phyloP scores from a whole-genome alignment of 2,329 filamentous ascomycete species.

The Exophiala spinifera region DNA sequence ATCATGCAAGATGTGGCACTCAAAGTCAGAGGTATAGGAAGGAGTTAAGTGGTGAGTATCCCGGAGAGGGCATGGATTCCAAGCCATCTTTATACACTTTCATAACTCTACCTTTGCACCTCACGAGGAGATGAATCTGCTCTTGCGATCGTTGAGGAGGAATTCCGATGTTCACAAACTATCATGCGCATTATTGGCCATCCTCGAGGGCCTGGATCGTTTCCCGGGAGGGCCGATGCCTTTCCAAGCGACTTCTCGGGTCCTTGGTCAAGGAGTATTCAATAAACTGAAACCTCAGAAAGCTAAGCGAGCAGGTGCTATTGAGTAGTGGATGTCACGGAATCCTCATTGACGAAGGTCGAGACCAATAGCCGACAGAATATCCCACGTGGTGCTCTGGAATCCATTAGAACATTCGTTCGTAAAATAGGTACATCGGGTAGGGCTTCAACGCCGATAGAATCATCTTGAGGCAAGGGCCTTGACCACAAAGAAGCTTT shows the following conservation, averaged over 20 bases:
- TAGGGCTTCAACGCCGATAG: background rate
- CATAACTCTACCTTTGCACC: too few species aligned
- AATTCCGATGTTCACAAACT: background rate
- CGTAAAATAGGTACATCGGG: background rate
- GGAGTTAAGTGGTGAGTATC: too few species aligned
- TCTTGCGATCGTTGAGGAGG: background rate
- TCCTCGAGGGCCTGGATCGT: background rate
- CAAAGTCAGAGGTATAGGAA: too few species aligned
- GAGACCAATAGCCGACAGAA: too few species aligned
- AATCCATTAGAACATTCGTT: background rate
- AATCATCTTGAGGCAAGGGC: background rate
- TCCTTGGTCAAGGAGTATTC: background rate
- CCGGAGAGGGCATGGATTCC: too few species aligned
- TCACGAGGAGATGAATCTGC: too few species aligned
- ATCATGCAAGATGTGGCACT: background rate
- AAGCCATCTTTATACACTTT: too few species aligned
- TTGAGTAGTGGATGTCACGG: background rate
- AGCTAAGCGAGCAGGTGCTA: background rate
- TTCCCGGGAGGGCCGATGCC: background rate
- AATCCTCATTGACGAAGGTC: background rate
- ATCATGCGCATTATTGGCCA: background rate
- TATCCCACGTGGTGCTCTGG: background rate
- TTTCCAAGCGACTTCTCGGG: too few species aligned
- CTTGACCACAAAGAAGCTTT: background rate
- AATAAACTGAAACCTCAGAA: background rate